Evolutionary conservation across 208 protist genomes (phyloP), one percentile per base, ranked within the genome.

Genomic region (Vickermania ingenoplastis): DNA sequence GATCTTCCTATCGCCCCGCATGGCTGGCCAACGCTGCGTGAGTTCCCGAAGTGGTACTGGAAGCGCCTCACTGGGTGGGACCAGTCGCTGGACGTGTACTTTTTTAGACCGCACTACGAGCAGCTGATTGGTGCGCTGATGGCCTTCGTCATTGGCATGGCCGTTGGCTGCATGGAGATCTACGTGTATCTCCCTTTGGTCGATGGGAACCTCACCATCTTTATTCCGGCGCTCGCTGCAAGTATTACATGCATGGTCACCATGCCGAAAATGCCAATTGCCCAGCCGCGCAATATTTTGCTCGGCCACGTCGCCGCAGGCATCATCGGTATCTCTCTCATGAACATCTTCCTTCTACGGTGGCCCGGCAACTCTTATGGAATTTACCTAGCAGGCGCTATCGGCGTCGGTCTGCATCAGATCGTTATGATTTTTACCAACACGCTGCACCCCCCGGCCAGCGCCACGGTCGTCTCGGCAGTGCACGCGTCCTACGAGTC

Each of bases 151-250:
- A 80, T 75, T 21, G 27, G 84, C 22, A 56, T 89, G 24, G 57
- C 80, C 21, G 30, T 89, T 23, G 70, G 62, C 7, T 60, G 84
- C 2, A 77, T 85, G 3, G 69, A 83, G 45, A 60, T 73, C 63
- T 89, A 89, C 59, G 75, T 26, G 22, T 81, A 83, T 48, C 61
- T 75, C 48, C 71, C 64, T 0, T 29, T 78, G n/a, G 50, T 58
- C 36, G 81, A 79, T 24, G 67, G 76, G 56, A 65, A 59, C 1
- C 49, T 89, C 4, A 41, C 29, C 3, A 57, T 73, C 17, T 90
- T 84, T 64, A 53, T 86, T n/a, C 79, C 79, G 26, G 75, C 79
- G 4, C 79, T 85, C 65, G 78, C 67, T 1, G 83, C 79, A 1
- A 76, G 63, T 41, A 70, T 66, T 59, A 77, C 74, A 11, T 64